Conservation (phyloP, 106 monocot species). For the Platanthera guangdongensis region DNA sequence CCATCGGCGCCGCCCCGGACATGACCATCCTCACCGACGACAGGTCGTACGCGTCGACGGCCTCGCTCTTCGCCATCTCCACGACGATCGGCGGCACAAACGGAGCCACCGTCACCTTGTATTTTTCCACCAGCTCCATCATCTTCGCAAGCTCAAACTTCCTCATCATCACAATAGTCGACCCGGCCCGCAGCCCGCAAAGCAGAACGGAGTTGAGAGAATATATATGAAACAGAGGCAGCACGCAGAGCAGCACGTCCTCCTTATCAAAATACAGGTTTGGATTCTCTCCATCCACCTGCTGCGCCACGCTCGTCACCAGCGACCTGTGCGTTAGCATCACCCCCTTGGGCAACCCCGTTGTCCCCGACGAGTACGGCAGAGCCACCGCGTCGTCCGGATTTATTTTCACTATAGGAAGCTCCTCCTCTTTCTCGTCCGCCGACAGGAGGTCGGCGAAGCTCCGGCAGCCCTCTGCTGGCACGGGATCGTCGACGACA, state of each 20-base stretch:
- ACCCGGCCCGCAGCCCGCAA: slow-evolving; percentile 45
- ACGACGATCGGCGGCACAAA: slow-evolving; percentile 60
- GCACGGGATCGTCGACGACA: slow-evolving; percentile 10
- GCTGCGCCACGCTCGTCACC: slow-evolving; percentile 60
- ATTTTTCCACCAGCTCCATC: slow-evolving; percentile 43
- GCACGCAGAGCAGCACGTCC: slow-evolving; percentile 56
- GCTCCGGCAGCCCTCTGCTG: slow-evolving; percentile 29
- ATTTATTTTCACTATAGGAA: slow-evolving; percentile 19
- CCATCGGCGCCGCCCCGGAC: slow-evolving; percentile 69
- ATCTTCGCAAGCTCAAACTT: slow-evolving; percentile 35
- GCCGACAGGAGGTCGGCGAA: slow-evolving; percentile 34
- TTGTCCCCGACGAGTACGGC: slow-evolving; percentile 72
- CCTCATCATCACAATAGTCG: slow-evolving; percentile 43
- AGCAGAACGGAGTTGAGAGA: slow-evolving; percentile 55
- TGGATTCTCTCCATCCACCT: slow-evolving; percentile 63
- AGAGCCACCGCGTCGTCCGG: slow-evolving; percentile 61
- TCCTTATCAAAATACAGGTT: slow-evolving; percentile 39
- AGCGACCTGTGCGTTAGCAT: slow-evolving; percentile 56
- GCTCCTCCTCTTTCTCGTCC: slow-evolving; percentile 15
- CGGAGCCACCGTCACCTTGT: slow-evolving; percentile 41
- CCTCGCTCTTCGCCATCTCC: slow-evolving; percentile 40
- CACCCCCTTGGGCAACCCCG: slow-evolving; percentile 69
- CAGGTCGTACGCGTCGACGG: slow-evolving; percentile 34
- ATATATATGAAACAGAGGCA: slow-evolving; percentile 66
- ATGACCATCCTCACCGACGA: slow-evolving; percentile 44